Evolutionary conservation across 2,329 filamentous ascomycete species (phyloP).

Genomic region (Cucurbitaria berberidis): DNA sequence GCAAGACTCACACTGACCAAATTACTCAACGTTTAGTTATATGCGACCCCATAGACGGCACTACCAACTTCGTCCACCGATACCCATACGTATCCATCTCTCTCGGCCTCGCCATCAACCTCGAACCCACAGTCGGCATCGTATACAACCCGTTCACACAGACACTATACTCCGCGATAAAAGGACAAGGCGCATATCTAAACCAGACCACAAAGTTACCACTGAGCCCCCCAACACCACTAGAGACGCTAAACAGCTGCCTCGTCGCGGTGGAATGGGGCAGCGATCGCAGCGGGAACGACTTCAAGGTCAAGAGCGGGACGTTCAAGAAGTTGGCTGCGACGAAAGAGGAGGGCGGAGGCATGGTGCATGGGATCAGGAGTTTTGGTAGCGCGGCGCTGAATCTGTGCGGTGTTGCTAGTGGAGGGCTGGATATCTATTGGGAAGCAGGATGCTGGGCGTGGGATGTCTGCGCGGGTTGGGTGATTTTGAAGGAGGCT

Average conservation of each 20-base stretch:
- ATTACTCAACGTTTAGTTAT: slow-evolving; percentile 56
- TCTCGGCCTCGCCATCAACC: slow-evolving; percentile 71
- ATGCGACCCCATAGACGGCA: slow-evolving; percentile 83
- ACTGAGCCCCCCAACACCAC: slow-evolving; percentile 59
- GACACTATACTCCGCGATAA: slow-evolving; percentile 71
- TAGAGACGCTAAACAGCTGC: slow-evolving; percentile 66
- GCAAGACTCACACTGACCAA: background rate
- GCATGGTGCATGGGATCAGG: slow-evolving; percentile 79
- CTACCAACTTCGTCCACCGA: slow-evolving; percentile 79
- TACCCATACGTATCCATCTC: slow-evolving; percentile 78
- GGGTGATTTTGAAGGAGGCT: slow-evolving; percentile 76
- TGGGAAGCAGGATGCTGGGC: slow-evolving; percentile 88
- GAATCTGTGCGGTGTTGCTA: slow-evolving; percentile 75
- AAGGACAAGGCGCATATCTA: slow-evolving; percentile 68
- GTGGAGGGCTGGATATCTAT: slow-evolving; percentile 73
- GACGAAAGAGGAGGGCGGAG: slow-evolving; percentile 66
- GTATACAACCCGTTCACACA: slow-evolving; percentile 81
- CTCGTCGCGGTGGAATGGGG: slow-evolving; percentile 79
- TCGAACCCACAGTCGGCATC: slow-evolving; percentile 70
- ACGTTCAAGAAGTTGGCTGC: slow-evolving; percentile 65
- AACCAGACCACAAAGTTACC: slow-evolving; percentile 52
- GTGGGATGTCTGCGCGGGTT: slow-evolving; percentile 84
- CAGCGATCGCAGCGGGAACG: slow-evolving; percentile 68
- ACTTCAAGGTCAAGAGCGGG: slow-evolving; percentile 72
- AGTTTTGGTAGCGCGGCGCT: slow-evolving; percentile 75